phyloP scores from a whole-genome alignment of 768 basidiomycete species.

The Termitomyces sp. region DNA sequence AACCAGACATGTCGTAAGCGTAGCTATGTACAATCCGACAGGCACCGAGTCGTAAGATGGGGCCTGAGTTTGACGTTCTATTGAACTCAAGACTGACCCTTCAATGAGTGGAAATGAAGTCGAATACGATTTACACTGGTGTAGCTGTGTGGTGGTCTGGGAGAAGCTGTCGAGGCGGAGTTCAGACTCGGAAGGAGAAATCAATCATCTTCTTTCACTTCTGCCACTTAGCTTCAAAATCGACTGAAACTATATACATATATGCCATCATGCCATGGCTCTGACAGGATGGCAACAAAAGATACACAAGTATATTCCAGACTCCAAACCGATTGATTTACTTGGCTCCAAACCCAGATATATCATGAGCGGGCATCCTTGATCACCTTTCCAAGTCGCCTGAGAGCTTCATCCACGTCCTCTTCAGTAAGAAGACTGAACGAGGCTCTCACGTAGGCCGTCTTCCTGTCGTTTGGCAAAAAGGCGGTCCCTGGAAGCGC shows the following conservation, averaged over 20 bases:
- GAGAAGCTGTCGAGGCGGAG: neutral
- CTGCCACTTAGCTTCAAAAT: neutral
- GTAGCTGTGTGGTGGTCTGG: too few relatives aligned
- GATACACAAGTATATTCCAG: neutral
- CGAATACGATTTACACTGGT: too few relatives aligned
- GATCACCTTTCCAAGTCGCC: slow-evolving; percentile 38
- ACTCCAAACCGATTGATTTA: neutral
- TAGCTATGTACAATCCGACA: neutral
- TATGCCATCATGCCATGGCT: neutral
- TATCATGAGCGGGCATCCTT: slow-evolving; percentile 17
- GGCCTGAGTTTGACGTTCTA: too few relatives aligned
- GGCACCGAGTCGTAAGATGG: neutral
- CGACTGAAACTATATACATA: neutral
- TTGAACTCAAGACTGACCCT: too few relatives aligned
- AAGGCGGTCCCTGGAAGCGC: slow-evolving; percentile 81
- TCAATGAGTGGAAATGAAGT: too few relatives aligned
- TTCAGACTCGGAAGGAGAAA: neutral
- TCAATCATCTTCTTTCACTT: neutral
- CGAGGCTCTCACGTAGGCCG: slow-evolving; percentile 70
- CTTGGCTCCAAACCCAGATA: neutral
- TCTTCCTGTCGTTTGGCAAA: slow-evolving; percentile 57
- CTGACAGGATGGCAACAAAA: neutral
- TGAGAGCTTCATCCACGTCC: slow-evolving; percentile 68
- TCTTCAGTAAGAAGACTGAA: slow-evolving; percentile 63
- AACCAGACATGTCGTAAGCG: neutral